These are phyloP conservation scores for Aspergillus steynii DNA, from an alignment of 495 filamentous ascomycete species.

Conservation along the genomic window DNA sequence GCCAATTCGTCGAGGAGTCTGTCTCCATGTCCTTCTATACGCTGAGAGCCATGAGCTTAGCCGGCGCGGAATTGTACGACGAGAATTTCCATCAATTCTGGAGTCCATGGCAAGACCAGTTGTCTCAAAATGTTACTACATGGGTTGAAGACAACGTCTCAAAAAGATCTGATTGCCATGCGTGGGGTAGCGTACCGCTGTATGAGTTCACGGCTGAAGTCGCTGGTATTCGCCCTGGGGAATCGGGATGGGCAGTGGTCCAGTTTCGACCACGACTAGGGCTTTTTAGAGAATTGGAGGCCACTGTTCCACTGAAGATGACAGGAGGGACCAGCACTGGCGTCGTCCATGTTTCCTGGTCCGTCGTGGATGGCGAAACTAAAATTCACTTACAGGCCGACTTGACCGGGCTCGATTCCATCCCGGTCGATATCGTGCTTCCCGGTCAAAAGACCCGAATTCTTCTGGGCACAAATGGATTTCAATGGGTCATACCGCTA, in stretches of 20 bases:
- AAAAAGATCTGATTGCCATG: conserved; percentile 43
- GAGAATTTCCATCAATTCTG: conserved; percentile 28
- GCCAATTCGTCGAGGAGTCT: conserved; percentile 34
- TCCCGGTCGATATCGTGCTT: background rate
- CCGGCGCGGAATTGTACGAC: conserved; percentile 28
- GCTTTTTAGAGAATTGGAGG: conserved; percentile 23
- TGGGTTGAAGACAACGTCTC: conserved; percentile 44
- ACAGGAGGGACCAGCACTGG: background rate
- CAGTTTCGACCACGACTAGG: conserved; percentile 33
- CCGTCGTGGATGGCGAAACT: background rate
- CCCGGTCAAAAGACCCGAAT: background rate
- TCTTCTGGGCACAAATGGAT: background rate
- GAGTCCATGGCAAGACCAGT: conserved; percentile 34
- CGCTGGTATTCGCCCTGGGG: conserved; percentile 28
- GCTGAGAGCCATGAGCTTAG: conserved; percentile 31
- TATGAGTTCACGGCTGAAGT: conserved; percentile 42
- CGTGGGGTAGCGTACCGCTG: conserved; percentile 43
- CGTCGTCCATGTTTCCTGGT: background rate
- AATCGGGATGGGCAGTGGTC: conserved; percentile 26
- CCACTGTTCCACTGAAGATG: conserved; percentile 25
- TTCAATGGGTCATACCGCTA: background rate
- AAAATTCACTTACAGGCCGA: background rate
- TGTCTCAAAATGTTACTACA: conserved; percentile 37
- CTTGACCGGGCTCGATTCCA: background rate
- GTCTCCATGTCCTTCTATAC: conserved; percentile 45